A percentile compares a stretch with the other conserved stretches of the same genome.
These are phyloP conservation scores for Sporopachydermia cereana DNA, from an alignment of 1,139 yeast species.

Conservation along the genomic window DNA sequence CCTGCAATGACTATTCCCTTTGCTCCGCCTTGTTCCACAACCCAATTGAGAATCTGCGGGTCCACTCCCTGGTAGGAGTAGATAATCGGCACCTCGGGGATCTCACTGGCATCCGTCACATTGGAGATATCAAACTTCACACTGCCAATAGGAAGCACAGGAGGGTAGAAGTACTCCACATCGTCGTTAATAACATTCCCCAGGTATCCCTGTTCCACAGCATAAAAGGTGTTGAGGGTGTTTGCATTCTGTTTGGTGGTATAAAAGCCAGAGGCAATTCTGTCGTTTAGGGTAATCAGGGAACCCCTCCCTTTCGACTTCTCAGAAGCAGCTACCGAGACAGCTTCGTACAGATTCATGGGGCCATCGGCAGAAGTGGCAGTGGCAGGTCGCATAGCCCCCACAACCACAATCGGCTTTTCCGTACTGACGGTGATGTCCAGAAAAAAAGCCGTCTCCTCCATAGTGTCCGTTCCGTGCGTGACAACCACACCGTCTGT, in stretches of 20 bases:
- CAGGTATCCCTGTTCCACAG: slow-evolving; percentile 56
- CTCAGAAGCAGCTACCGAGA: slow-evolving; percentile 44
- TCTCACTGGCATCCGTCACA: slow-evolving; percentile 17
- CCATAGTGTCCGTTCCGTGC: slow-evolving; percentile 65
- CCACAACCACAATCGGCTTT: slow-evolving; percentile 57
- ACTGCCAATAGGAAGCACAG: slow-evolving; percentile 45
- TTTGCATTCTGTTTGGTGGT: slow-evolving; percentile 56
- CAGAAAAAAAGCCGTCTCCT: slow-evolving; percentile 59
- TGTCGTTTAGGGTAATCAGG: slow-evolving; percentile 52
- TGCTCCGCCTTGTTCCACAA: slow-evolving; percentile 30
- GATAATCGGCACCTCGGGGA: slow-evolving; percentile 39
- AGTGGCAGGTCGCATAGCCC: slow-evolving; percentile 64
- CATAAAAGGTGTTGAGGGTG: slow-evolving; percentile 55
- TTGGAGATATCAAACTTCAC: slow-evolving; percentile 29
- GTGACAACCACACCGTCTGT: slow-evolving; percentile 50
- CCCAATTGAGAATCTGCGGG: slow-evolving; percentile 33
- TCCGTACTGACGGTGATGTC: slow-evolving; percentile 45
- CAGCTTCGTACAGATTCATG: slow-evolving; percentile 61
- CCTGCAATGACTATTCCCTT: slow-evolving; percentile 54
- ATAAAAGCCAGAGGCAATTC: slow-evolving; percentile 58
- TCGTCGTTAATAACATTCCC: slow-evolving; percentile 60
- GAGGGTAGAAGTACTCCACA: slow-evolving; percentile 53
- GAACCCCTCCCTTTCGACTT: slow-evolving; percentile 47
- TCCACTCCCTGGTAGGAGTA: slow-evolving; percentile 54
- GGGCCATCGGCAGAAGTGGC: slow-evolving; percentile 64